Conservation (phyloP, 257 asterid species). For the Solanum ossicruentum region DNA sequence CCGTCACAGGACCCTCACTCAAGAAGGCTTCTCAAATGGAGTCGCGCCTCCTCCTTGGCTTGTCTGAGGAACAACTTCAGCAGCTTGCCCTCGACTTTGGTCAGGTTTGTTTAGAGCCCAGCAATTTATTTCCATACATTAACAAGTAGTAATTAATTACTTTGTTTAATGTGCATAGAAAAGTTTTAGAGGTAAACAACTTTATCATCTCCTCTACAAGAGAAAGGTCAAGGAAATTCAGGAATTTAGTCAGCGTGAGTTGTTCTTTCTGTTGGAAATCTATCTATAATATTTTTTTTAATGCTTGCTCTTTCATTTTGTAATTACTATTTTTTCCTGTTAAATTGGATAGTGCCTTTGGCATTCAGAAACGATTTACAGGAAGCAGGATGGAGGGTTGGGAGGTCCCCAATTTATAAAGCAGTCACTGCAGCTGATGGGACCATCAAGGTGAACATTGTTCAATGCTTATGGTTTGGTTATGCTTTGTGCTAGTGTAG, state of each 20-base stretch:
- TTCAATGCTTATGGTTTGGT: background rate
- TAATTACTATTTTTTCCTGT: background rate
- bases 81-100: conserved; percentile 64
- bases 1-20: conserved; percentile 24
- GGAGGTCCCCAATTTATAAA: conserved; percentile 62
- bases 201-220: conserved; percentile 78
- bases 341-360: conserved; percentile 55
- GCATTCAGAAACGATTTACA: conserved; percentile 65
- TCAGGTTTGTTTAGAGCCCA: conserved; percentile 24
- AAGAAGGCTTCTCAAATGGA: conserved; percentile 16
- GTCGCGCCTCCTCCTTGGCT: conserved; percentile 63
- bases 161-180: conserved; percentile 26
- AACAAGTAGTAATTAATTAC: background rate
- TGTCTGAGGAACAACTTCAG: conserved; percentile 72
- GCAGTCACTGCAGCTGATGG: conserved; percentile 78
- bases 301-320: background rate
- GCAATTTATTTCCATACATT: background rate
- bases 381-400: conserved; percentile 84
- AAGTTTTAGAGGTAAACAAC: conserved; percentile 78
- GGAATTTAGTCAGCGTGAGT: conserved; percentile 66
- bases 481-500: background rate
- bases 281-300: background rate
- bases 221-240: conserved; percentile 65
- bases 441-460: conserved; percentile 61
- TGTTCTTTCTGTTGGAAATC: background rate